These are phyloP conservation scores for Rhynchospora tenuis DNA, from an alignment of 176 grass and related monocot species.

Conservation along the genomic window DNA sequence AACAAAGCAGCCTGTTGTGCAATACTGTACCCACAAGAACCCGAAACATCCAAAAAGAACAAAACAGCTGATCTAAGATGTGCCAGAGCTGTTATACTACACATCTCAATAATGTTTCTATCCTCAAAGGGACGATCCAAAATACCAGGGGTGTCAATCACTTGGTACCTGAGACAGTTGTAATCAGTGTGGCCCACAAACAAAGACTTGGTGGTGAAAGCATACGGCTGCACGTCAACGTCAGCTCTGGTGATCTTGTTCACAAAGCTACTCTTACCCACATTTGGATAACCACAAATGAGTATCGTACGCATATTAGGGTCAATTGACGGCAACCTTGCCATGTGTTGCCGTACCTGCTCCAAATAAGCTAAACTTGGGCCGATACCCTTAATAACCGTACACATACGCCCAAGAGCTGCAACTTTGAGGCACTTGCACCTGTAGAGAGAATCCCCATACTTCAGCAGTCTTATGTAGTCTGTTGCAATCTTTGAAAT, in stretches of 20 bases:
- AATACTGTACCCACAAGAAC: conserved; percentile 41
- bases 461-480: conserved; percentile 36
- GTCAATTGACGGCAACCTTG: conserved; percentile 35
- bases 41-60: conserved; percentile 37
- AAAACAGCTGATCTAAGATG: conserved; percentile 37
- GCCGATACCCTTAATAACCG: conserved; percentile 33
- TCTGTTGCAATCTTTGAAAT: conserved; percentile 38
- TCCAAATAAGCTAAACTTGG: conserved; percentile 43
- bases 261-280: conserved; percentile 43
- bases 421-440: conserved; percentile 45
- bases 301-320: conserved; percentile 36
- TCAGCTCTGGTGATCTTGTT: conserved; percentile 42
- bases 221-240: conserved; percentile 47
- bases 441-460: conserved; percentile 34
- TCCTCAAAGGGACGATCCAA: conserved; percentile 41
- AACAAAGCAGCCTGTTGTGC: conserved; percentile 38
- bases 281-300: conserved; percentile 42
- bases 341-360: conserved; percentile 39
- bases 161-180: conserved; percentile 40
- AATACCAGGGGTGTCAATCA: conserved; percentile 44
- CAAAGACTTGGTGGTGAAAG: conserved; percentile 38
- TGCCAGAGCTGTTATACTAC: conserved; percentile 42
- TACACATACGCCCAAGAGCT: conserved; percentile 43
- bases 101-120: conserved; percentile 48
- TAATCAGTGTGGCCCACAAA: conserved; percentile 43